phyloP scores from a whole-genome alignment of 257 asterid genomes.

The Przewalskia tangutica region DNA sequence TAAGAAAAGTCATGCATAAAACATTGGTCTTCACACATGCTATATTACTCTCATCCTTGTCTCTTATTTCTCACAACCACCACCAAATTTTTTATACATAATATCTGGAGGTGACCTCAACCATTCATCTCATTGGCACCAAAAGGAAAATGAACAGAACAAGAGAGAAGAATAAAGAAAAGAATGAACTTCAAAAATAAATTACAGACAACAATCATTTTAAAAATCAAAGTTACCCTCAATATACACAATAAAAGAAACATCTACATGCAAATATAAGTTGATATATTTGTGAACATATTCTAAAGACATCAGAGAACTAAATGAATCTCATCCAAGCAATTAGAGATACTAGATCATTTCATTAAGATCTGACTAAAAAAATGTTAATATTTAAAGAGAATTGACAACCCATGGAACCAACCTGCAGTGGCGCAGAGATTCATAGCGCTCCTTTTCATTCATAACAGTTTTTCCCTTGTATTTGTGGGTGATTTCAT shows the following conservation, averaged over 20 bases:
- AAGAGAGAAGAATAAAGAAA: neutral
- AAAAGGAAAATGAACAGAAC: neutral
- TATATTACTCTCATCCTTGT: neutral
- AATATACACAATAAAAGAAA: neutral
- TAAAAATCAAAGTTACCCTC: neutral
- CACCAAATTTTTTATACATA: neutral
- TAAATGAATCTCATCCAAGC: neutral
- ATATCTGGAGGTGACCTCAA: neutral
- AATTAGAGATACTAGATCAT: neutral
- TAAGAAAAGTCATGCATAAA: neutral
- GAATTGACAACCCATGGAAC: slow-evolving; percentile 7
- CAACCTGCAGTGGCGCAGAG: slow-evolving; percentile 94
- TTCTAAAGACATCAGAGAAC: neutral
- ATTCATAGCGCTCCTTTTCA: slow-evolving; percentile 77
- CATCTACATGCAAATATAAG: neutral
- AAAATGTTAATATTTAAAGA: neutral
- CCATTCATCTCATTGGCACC: neutral
- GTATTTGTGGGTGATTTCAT: slow-evolving; percentile 72
- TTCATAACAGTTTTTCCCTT: slow-evolving; percentile 97
- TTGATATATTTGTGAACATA: neutral
- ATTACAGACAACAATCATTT: neutral
- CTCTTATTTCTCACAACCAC: neutral
- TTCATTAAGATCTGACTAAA: neutral
- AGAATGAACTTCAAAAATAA: neutral
- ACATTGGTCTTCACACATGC: neutral